A percentile compares a stretch with the other conserved stretches of the same genome.
Evolutionary conservation across 345 rosid genomes (phyloP).

Genomic region (Citrus trifoliata): DNA sequence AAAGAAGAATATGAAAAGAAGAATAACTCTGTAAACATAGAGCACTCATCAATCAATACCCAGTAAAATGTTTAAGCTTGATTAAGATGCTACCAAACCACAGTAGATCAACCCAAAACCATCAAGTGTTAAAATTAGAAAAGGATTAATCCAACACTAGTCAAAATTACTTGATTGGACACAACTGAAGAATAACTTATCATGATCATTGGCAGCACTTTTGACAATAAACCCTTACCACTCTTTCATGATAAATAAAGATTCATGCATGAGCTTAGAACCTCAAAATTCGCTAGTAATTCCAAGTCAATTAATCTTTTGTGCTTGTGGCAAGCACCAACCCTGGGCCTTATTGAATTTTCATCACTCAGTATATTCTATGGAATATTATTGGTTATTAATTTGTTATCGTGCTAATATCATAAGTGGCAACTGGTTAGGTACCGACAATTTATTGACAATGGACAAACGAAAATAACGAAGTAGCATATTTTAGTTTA

Average conservation of each 20-base stretch:
- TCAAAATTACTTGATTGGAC: neutral
- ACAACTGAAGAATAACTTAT: neutral
- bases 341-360: neutral
- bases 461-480: neutral
- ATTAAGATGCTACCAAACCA: neutral
- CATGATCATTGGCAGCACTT: neutral
- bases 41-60: neutral
- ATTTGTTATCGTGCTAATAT: neutral
- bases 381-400: neutral
- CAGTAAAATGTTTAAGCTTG: neutral
- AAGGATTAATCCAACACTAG: neutral
- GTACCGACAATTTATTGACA: neutral
- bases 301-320: neutral
- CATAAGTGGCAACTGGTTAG: neutral
- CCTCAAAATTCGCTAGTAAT: neutral
- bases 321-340: neutral
- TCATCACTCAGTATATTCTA: neutral
- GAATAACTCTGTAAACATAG: neutral
- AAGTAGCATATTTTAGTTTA: neutral
- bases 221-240: neutral
- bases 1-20: neutral
- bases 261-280: neutral
- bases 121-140: neutral
- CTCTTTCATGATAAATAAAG: neutral
- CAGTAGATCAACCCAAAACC: neutral